Base-by-base conservation (phyloP, 352 stramenopile genomes). In the Blastocystis sp. region DNA sequence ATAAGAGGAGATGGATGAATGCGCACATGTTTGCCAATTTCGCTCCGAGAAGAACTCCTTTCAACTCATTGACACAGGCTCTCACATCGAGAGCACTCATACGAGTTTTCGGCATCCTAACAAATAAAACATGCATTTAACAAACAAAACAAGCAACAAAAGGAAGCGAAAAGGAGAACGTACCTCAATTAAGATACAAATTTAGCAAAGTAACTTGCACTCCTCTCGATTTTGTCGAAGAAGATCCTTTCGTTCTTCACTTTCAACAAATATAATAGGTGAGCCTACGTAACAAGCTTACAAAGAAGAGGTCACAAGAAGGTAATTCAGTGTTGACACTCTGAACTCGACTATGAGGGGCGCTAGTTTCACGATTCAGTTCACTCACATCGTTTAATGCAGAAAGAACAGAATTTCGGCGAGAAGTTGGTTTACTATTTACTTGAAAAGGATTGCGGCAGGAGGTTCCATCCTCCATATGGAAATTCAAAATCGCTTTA, bases 31-130 rank as follows among this genome's bases (percentile, higher is more conserved):
- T 87, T 5, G 41, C 34, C 29, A 87, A 26, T 77, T 87, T 87
- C 9, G 76, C 20, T 4, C 76, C 76, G 18, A 87, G 53, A 43
- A 87, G 20, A 15, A 50, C 76, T 20, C 34, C 59, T 50, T 76
- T 87, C 59, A 87, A 45, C 34, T 87, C 76, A 39, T 73, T 76
- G 23, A 87, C 54, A 45, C 59, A 76, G 26, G 76, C 76, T 73
- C 76, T 76, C 47, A 87, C 63, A 41, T 87, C 76, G 53, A 87
- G 76, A 87, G 76, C 76, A 41, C 54, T 87, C 76, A 87, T 87
- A 87, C 76, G 76, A 37, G 76, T 87, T 26, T 87, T 87, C 11
- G 76, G 76, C 76, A 87, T 87, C 13, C 2, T 77, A 26, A 13
- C 8, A 80, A 62, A 80, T 29, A 47, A 80, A 80, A 8, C 20